Evolutionary conservation across 441 rosid species (phyloP).

Genomic region (Adansonia gregorii): DNA sequence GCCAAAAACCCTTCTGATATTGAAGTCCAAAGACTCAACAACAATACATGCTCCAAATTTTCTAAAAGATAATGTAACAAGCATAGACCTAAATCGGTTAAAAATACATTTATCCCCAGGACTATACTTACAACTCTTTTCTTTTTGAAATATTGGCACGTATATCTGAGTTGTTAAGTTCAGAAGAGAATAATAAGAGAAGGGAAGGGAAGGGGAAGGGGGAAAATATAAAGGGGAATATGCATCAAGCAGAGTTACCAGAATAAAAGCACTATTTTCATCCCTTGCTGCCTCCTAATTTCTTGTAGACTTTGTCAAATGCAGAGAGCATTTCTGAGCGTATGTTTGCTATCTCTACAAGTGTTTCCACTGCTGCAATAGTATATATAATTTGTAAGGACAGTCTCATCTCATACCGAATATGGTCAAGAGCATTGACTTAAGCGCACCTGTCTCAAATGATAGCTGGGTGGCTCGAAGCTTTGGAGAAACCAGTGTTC

Average conservation of each 20-base stretch:
- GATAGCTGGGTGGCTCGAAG: slow-evolving; percentile 80
- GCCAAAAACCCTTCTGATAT: neutral
- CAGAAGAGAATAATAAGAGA: neutral
- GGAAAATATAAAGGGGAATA: neutral
- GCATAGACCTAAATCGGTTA: neutral
- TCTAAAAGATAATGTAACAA: slow-evolving; percentile 2
- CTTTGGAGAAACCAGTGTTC: slow-evolving; percentile 87
- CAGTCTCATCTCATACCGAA: neutral
- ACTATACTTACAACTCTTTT: neutral
- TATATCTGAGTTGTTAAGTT: neutral
- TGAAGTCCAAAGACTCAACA: neutral
- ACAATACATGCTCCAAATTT: neutral
- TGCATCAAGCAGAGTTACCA: slow-evolving; percentile 22
- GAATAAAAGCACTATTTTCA: slow-evolving; percentile 26
- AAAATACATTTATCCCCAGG: neutral
- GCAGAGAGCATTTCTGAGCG: slow-evolving; percentile 64
- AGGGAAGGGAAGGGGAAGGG: neutral
- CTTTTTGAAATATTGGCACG: neutral
- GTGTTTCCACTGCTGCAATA: slow-evolving; percentile 71
- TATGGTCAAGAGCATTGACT: slow-evolving; percentile 18
- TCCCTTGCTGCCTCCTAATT: slow-evolving; percentile 35
- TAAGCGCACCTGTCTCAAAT: slow-evolving; percentile 75
- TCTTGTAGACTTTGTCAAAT: slow-evolving; percentile 45
- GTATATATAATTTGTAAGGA: slow-evolving; percentile 7
- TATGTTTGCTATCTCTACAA: slow-evolving; percentile 78